A percentile compares a stretch with the other conserved stretches of the same genome.
Evolutionary conservation across 805 yeast genomes (phyloP).

Genomic region (Pichia californica): DNA sequence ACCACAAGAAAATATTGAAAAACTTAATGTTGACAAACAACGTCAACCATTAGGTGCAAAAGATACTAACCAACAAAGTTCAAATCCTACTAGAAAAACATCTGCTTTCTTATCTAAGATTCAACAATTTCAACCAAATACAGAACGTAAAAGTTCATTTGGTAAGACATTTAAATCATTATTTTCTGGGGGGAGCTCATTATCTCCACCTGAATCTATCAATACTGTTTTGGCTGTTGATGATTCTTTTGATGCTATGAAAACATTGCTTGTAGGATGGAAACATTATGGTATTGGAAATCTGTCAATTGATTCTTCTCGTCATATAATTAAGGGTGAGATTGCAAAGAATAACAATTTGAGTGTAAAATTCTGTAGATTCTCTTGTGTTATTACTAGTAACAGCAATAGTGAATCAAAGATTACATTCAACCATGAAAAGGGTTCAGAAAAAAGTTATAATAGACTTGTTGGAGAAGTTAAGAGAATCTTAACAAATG

Average conservation of each 20-base stretch:
- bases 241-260: slow-evolving; percentile 60
- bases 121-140: slow-evolving; percentile 22
- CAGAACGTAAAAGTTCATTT: slow-evolving; percentile 20
- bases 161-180: slow-evolving; percentile 42
- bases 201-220: slow-evolving; percentile 24
- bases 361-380: slow-evolving; percentile 57
- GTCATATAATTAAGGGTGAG: slow-evolving; percentile 49
- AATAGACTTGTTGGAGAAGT: slow-evolving; percentile 55
- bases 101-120: slow-evolving; percentile 39
- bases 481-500: slow-evolving; percentile 57
- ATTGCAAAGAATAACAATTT: slow-evolving; percentile 56
- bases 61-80: slow-evolving; percentile 5
- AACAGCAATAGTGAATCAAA: slow-evolving; percentile 39
- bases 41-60: slow-evolving; percentile 9
- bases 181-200: slow-evolving; percentile 25
- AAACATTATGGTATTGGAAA: slow-evolving; percentile 60
- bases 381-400: slow-evolving; percentile 45
- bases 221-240: slow-evolving; percentile 32
- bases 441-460: slow-evolving; percentile 61
- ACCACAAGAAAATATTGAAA: not conserved
- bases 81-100: not conserved
- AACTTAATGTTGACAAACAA: slow-evolving; percentile 28
- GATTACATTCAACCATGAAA: slow-evolving; percentile 52
- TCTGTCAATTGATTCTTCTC: slow-evolving; percentile 38
- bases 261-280: slow-evolving; percentile 61